phyloP scores from a whole-genome alignment of 306 rosid species.

The Medicago lupulina region DNA sequence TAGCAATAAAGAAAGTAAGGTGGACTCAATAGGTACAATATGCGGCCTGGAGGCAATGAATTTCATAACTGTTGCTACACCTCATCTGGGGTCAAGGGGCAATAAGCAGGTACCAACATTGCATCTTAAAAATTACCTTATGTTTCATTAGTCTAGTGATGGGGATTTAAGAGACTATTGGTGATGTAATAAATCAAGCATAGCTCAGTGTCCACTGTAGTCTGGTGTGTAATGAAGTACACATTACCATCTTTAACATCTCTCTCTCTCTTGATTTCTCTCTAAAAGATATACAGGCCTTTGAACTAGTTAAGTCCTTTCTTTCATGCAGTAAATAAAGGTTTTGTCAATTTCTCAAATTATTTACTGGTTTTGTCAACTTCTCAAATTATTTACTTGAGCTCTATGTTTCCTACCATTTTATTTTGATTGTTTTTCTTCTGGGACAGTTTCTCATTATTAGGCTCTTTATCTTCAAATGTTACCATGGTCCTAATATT shows the following conservation, averaged over 20 bases:
- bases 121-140: constrained; percentile 33
- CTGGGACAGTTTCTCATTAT: too few relatives aligned
- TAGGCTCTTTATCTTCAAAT: too few relatives aligned
- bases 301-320: too few relatives aligned
- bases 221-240: constrained; percentile 6
- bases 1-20: constrained; percentile 44
- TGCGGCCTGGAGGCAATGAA: constrained; percentile 87
- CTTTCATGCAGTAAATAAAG: not conserved
- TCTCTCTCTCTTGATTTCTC: too few relatives aligned
- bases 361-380: too few relatives aligned
- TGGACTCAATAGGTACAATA: constrained; percentile 61
- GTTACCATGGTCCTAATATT: too few relatives aligned
- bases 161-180: constrained; percentile 9
- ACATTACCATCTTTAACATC: not conserved
- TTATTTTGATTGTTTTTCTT: too few relatives aligned
- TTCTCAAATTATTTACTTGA: too few relatives aligned
- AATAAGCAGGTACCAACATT: constrained; percentile 74
- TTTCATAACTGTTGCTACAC: constrained; percentile 93
- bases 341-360: too few relatives aligned
- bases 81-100: constrained; percentile 99
- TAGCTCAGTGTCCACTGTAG: not conserved
- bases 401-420: too few relatives aligned
- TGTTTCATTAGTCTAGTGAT: not conserved
- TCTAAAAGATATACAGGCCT: too few relatives aligned
- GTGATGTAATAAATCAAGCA: not conserved